Percentiles rank a stretch among this genome's conserved stretches.
Evolutionary conservation across 2,329 filamentous ascomycete genomes (phyloP).

Genomic region (Nothophaeocryptopus gaeumannii): DNA sequence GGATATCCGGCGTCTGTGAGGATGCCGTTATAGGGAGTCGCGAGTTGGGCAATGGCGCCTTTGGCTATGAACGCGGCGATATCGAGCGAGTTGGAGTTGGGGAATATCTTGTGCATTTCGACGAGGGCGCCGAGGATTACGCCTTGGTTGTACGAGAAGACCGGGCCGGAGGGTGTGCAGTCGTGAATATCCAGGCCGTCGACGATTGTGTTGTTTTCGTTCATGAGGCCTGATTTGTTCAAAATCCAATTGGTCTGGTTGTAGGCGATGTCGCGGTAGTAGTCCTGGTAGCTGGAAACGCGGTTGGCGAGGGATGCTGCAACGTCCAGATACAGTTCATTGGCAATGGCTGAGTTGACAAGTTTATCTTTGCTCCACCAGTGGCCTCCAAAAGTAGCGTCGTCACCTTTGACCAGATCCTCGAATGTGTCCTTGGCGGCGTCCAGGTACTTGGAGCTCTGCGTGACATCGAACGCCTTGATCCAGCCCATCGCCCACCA

Average conservation of each 20-base stretch:
- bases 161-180: conserved; percentile 41
- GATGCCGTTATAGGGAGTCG: conserved; percentile 34
- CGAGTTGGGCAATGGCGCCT: conserved; percentile 37
- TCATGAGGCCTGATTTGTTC: conserved; percentile 45
- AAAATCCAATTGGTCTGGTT: conserved; percentile 53
- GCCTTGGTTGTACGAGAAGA: conserved; percentile 60
- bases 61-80: conserved; percentile 39
- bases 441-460: conserved; percentile 43
- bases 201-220: conserved; percentile 49
- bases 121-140: conserved; percentile 58
- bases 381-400: conserved; percentile 43
- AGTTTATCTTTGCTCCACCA: conserved; percentile 46
- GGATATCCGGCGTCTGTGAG: conserved; percentile 36
- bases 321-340: conserved; percentile 54
- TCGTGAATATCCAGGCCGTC: conserved; percentile 49
- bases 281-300: conserved; percentile 42
- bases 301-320: conserved; percentile 56
- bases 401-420: conserved; percentile 43
- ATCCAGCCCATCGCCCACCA: conserved; percentile 56
- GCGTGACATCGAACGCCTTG: conserved; percentile 52
- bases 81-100: conserved; percentile 33
- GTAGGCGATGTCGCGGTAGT: conserved; percentile 37
- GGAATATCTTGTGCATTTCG: conserved; percentile 46
- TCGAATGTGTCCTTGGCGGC: conserved; percentile 49
- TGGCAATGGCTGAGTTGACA: conserved; percentile 54